These are phyloP conservation scores for Mimosa bimucronata DNA, from an alignment of 306 rosid species.

Conservation along the genomic window DNA sequence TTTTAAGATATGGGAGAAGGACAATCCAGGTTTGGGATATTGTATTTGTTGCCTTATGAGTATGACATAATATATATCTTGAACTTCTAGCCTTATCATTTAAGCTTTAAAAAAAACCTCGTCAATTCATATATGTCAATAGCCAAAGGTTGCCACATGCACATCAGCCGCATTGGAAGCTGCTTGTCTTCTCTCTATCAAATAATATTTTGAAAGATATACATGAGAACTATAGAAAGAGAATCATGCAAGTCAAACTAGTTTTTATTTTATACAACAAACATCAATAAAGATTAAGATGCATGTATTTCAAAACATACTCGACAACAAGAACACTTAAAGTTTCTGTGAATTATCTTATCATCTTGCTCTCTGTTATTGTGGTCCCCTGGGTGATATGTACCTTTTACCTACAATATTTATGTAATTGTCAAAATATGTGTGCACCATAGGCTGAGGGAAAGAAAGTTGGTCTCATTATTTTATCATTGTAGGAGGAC, in stretches of 20 bases:
- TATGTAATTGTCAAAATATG: too few relatives aligned
- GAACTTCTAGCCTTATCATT: constrained; percentile 17
- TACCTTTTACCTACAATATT: too few relatives aligned
- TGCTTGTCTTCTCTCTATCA: constrained; percentile 30
- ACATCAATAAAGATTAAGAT: not conserved
- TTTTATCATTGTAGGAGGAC: too few relatives aligned
- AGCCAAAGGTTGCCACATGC: constrained; percentile 28
- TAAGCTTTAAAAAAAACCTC: not conserved
- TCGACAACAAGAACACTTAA: too few relatives aligned
- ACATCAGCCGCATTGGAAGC: constrained; percentile 33
- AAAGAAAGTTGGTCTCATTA: too few relatives aligned
- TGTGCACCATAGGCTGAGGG: too few relatives aligned
- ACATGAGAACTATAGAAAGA: constrained; percentile 26
- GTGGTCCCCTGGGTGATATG: too few relatives aligned
- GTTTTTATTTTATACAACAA: not conserved
- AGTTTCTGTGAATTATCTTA: too few relatives aligned
- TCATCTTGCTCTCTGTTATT: too few relatives aligned
- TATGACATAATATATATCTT: constrained; percentile 24
- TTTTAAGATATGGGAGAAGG: too few relatives aligned
- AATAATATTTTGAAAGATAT: constrained; percentile 17
- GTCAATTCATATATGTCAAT: constrained; percentile 29
- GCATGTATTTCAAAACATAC: constrained; percentile 20
- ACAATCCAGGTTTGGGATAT: too few relatives aligned
- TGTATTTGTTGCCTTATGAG: too few relatives aligned
- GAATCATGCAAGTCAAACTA: constrained; percentile 28